These are phyloP conservation scores for Aschersonia sp. DNA, from an alignment of 2,329 filamentous ascomycete species.

Conservation along the genomic window DNA sequence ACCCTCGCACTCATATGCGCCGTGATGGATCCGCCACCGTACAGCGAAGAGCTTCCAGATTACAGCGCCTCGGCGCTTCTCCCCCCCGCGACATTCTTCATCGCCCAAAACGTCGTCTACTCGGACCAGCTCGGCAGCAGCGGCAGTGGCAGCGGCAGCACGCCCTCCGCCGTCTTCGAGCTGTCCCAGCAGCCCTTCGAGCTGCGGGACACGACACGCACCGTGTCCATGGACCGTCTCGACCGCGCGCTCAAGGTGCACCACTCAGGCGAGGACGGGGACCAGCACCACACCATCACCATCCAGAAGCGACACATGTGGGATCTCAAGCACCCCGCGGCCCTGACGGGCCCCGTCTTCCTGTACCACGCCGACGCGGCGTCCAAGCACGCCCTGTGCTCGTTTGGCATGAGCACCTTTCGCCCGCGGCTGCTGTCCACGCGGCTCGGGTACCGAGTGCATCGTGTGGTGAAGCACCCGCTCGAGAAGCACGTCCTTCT, in stretches of 20 bases:
- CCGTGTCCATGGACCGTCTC: slow-evolving; percentile 16
- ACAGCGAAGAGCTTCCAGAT: slow-evolving; percentile 4
- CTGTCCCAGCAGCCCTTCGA: slow-evolving; percentile 19
- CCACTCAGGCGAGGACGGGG: slow-evolving; percentile 3
- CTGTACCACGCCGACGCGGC: slow-evolving; percentile 17
- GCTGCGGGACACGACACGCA: slow-evolving; percentile 16
- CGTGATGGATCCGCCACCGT: slow-evolving; percentile 9
- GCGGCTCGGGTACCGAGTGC: slow-evolving; percentile 13
- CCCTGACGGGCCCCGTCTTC: slow-evolving; percentile 13
- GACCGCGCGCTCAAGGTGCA: slow-evolving; percentile 11
- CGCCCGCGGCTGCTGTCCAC: slow-evolving; percentile 9
- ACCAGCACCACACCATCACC: slow-evolving; percentile 7
- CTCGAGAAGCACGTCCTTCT: slow-evolving; percentile 9
- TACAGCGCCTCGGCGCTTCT: slow-evolving; percentile 6
- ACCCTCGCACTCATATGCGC: background rate
- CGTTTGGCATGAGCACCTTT: slow-evolving; percentile 15
- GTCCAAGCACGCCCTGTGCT: slow-evolving; percentile 13
- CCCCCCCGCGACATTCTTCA: slow-evolving; percentile 17
- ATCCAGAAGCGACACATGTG: slow-evolving; percentile 17
- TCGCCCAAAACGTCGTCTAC: slow-evolving; percentile 20
- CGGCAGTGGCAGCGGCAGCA: background rate
- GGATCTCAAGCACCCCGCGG: slow-evolving; percentile 17
- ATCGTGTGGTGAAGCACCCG: slow-evolving; percentile 11
- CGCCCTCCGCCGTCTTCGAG: slow-evolving; percentile 18
- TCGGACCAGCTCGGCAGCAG: slow-evolving; percentile 7